Conservation (phyloP, 345 rosid genomes). For the Eucalyptus globulus region DNA sequence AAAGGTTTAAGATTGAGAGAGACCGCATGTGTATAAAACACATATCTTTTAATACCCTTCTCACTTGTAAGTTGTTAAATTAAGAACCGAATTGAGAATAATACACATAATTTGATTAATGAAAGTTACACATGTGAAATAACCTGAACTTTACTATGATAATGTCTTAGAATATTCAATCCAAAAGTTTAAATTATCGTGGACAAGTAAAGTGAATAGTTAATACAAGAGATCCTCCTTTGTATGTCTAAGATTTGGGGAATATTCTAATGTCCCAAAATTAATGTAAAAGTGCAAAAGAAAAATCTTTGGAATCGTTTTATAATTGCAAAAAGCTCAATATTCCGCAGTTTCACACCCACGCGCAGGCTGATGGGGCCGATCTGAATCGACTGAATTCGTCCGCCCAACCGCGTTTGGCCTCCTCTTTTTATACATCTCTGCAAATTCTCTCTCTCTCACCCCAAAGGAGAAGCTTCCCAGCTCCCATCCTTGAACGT, state of each 20-base stretch:
- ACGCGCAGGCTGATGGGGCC: neutral
- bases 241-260: neutral
- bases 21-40: neutral
- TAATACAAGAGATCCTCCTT: neutral
- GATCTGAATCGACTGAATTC: neutral
- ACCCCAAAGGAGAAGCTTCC: neutral
- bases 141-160: neutral
- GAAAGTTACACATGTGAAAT: neutral
- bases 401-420: neutral
- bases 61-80: neutral
- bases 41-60: neutral
- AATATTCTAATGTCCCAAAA: neutral
- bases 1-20: neutral
- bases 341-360: neutral
- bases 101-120: neutral
- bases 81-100: neutral
- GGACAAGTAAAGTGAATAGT: rapidly evolving
- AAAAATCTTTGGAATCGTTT: neutral
- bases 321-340: neutral
- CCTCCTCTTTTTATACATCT: neutral
- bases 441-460: neutral
- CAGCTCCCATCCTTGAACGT: neutral
- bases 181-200: neutral
- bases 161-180: neutral
- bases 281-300: neutral